Evolutionary conservation across 2,329 filamentous ascomycete species (phyloP).

Genomic region (Eurotiales sp.): DNA sequence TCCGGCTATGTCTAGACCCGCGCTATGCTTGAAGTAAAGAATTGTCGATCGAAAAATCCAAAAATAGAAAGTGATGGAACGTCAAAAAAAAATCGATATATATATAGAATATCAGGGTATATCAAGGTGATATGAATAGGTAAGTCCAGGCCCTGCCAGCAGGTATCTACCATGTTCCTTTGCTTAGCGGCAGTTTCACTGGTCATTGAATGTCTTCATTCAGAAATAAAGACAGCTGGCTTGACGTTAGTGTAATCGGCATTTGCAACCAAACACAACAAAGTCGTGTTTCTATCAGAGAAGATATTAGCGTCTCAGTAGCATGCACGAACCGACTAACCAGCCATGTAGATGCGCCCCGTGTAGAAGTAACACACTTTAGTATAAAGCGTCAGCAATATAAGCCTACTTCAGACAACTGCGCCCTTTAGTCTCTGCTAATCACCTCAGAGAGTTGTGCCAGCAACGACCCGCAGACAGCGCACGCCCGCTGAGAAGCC

Average conservation of each 20-base stretch:
- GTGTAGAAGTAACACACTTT: conserved; percentile 4
- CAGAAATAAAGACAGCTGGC: too few relatives aligned
- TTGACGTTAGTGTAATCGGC: too few relatives aligned
- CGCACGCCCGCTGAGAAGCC: conserved; percentile 33
- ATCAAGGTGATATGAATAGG: too few relatives aligned
- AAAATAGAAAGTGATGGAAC: background rate
- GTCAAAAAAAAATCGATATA: background rate
- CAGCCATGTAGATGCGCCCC: too few relatives aligned
- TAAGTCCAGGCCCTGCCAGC: too few relatives aligned
- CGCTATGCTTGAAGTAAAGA: conserved; percentile 8
- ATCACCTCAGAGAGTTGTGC: conserved; percentile 1
- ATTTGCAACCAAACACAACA: too few relatives aligned
- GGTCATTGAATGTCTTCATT: too few relatives aligned
- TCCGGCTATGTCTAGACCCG: background rate
- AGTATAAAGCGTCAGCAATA: conserved; percentile 4
- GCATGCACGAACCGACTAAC: too few relatives aligned
- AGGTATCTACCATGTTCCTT: too few relatives aligned
- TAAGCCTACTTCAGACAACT: conserved; percentile 7
- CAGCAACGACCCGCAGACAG: conserved; percentile 21
- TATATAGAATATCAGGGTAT: background rate
- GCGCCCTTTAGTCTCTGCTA: background rate
- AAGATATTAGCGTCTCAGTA: background rate
- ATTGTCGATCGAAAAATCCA: background rate
- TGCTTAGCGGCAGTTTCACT: too few relatives aligned
- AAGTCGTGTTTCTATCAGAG: background rate